Evolutionary conservation across 192 early-diverging fungal species (phyloP).

Genomic region (Physocladia obscura): DNA sequence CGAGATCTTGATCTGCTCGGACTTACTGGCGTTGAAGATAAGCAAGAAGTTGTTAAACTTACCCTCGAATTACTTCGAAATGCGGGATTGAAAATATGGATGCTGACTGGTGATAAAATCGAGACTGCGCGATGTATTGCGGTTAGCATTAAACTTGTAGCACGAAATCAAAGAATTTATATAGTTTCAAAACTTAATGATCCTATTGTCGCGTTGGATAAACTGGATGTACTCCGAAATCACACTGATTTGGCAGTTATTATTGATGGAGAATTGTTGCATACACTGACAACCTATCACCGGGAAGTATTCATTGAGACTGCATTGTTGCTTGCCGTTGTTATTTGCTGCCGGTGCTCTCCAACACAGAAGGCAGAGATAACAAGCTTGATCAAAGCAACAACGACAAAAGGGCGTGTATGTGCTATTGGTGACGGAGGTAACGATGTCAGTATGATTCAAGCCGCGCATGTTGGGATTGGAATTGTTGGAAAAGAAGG

Average conservation of each 20-base stretch:
- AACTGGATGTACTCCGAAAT: slow-evolving; percentile 68
- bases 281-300: slow-evolving; percentile 73
- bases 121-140: slow-evolving; percentile 96
- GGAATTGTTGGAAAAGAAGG: slow-evolving; percentile 97
- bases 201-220: slow-evolving; percentile 58
- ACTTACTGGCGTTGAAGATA: slow-evolving; percentile 93
- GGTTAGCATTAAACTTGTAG: slow-evolving; percentile 85
- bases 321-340: slow-evolving; percentile 74
- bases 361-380: slow-evolving; percentile 97
- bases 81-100: slow-evolving; percentile 92
- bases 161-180: slow-evolving; percentile 83
- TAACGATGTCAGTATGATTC: slow-evolving; percentile 98
- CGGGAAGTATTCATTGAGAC: slow-evolving; percentile 76
- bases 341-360: slow-evolving; percentile 92
- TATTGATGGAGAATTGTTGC: slow-evolving; percentile 90
- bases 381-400: slow-evolving; percentile 66
- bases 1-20: slow-evolving; percentile 86
- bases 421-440: slow-evolving; percentile 94
- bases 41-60: slow-evolving; percentile 87
- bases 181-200: slow-evolving; percentile 63
- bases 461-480: slow-evolving; percentile 92
- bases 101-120: slow-evolving; percentile 97
- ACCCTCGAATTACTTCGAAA: slow-evolving; percentile 88
- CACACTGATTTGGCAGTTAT: slow-evolving; percentile 78
- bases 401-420: slow-evolving; percentile 62